A percentile compares a stretch with the other conserved stretches of the same genome.
Conservation (phyloP, 2,329 filamentous ascomycete genomes). For the Torrubiella hemipterigena region DNA sequence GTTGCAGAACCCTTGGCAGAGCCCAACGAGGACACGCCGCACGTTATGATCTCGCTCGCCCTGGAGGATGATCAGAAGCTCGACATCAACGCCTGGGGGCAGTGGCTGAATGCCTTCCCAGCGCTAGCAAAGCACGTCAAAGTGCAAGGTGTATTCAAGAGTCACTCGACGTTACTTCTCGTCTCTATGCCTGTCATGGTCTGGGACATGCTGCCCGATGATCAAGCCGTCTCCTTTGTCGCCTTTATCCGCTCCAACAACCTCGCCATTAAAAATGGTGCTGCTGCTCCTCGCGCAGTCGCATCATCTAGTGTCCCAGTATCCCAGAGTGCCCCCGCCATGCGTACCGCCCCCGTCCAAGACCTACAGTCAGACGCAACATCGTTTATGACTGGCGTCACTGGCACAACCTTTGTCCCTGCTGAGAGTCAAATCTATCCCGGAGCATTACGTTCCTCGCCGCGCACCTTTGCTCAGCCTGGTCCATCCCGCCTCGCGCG, state of each 20-base stretch:
- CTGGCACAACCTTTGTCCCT: conserved; percentile 1
- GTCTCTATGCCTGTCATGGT: conserved; percentile 47
- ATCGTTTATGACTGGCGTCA: conserved; percentile 1
- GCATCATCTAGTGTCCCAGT: not conserved
- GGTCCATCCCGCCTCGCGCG: not conserved
- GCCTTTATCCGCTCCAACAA: conserved; percentile 49
- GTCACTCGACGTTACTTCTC: conserved; percentile 45
- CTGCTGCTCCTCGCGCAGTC: conserved; percentile 5
- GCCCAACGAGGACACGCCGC: conserved; percentile 43
- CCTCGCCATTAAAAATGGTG: conserved; percentile 22
- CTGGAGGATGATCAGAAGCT: conserved; percentile 44
- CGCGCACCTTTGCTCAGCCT: too few species aligned
- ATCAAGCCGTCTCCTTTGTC: conserved; percentile 44
- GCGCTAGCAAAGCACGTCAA: conserved; percentile 48
- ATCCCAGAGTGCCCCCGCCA: too few species aligned
- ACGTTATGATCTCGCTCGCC: conserved; percentile 49
- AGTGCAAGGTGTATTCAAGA: conserved; percentile 49
- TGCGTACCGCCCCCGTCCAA: too few species aligned
- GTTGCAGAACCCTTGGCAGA: conserved; percentile 15
- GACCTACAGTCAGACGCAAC: conserved; percentile 1
- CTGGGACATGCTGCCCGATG: conserved; percentile 47
- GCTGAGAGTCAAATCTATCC: too few species aligned
- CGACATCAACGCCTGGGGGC: conserved; percentile 47
- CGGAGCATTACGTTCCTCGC: too few species aligned
- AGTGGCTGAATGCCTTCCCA: conserved; percentile 43